Percentiles rank a stretch among this genome's conserved stretches.
Conservation (phyloP, 139 green algal genomes). For the Dunaliella sp. region DNA sequence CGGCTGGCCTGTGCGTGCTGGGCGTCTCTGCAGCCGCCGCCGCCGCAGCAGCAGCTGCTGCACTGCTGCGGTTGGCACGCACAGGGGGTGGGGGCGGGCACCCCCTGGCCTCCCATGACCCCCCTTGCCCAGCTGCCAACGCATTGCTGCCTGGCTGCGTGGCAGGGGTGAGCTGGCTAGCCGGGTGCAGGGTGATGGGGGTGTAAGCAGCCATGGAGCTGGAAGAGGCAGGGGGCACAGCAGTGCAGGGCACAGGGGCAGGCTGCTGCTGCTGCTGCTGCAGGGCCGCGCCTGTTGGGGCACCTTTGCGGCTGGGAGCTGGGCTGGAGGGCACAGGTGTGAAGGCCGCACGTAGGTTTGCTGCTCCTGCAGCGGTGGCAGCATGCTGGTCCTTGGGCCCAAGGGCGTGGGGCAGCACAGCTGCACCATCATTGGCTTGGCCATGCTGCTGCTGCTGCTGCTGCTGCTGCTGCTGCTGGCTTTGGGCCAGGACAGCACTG, state of each 20-base stretch:
- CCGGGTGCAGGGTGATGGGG: not conserved
- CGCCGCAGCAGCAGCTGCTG: not conserved
- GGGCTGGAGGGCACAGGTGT: not conserved
- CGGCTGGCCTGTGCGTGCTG: not conserved
- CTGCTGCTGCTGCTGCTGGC: conserved; percentile 9
- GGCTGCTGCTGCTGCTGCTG: not conserved
- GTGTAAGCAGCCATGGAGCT: not conserved
- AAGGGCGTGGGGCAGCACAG: too few relatives aligned
- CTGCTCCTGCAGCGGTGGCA: conserved; percentile 17
- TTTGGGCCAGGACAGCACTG: not conserved
- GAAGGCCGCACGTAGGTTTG: not conserved
- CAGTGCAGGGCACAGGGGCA: too few relatives aligned
- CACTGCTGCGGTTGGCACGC: not conserved
- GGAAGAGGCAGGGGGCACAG: not conserved
- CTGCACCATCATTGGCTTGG: too few relatives aligned
- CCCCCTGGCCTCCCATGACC: not conserved
- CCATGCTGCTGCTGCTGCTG: conserved; percentile 21
- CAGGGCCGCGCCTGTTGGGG: not conserved
- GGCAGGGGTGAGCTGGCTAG: too few relatives aligned
- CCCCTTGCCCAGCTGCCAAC: not conserved
- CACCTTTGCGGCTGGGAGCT: not conserved
- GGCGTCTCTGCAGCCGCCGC: not conserved
- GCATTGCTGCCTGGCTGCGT: too few relatives aligned
- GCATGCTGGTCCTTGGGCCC: not conserved
- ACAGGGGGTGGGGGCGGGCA: not conserved